A percentile compares a stretch with the other conserved stretches of the same genome.
phyloP scores from a whole-genome alignment of 1,284 basidiomycete species.

The Cryptococcus jaspeensis region DNA sequence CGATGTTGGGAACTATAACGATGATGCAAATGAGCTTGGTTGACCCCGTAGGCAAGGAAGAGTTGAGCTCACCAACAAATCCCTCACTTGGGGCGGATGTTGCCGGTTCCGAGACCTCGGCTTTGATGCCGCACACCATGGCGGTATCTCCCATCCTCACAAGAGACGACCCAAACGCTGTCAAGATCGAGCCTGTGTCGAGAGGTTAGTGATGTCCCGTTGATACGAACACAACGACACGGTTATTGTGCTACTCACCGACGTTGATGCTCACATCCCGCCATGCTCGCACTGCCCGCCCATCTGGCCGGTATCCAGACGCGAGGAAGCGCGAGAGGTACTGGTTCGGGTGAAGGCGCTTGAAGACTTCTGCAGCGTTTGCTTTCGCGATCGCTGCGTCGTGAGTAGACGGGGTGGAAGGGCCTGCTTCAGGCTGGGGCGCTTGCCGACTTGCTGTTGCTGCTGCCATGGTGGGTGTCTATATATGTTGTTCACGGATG shows the following conservation, averaged over 20 bases:
- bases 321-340: constrained; percentile 76
- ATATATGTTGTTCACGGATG: not conserved
- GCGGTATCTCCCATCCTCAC: constrained; percentile 87
- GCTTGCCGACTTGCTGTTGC: not conserved
- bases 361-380: constrained; percentile 60
- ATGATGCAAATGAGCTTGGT: not conserved
- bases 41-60: not conserved
- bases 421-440: not conserved
- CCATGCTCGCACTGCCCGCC: constrained; percentile 63
- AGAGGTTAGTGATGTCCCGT: not conserved
- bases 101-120: constrained; percentile 87
- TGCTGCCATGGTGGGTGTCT: constrained; percentile 6
- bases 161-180: constrained; percentile 84
- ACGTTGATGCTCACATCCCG: constrained; percentile 68
- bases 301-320: constrained; percentile 72
- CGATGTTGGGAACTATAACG: constrained; percentile 73
- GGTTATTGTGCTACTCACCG: constrained; percentile 62
- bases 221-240: not conserved
- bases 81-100: constrained; percentile 71
- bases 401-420: not conserved
- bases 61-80: constrained; percentile 67
- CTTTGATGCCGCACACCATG: constrained; percentile 88
- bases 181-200: constrained; percentile 73
- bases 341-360: constrained; percentile 73
- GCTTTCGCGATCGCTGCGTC: constrained; percentile 1